Conservation (phyloP, 352 stramenopile genomes). For the Phytopythium ostracodes region DNA sequence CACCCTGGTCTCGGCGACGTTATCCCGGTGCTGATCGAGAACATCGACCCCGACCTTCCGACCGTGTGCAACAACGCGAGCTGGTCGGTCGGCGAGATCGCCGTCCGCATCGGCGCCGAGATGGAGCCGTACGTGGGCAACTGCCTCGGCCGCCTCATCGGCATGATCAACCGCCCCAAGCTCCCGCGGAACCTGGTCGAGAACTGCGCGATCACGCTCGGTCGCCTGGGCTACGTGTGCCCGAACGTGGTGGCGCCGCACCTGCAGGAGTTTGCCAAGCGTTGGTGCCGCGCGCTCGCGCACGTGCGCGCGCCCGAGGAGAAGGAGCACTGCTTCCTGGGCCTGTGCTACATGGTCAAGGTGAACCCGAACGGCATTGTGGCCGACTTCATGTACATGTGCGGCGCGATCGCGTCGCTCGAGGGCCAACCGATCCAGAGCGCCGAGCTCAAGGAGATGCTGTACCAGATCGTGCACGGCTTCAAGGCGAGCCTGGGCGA, state of each 20-base stretch:
- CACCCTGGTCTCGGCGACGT: conserved; percentile 69
- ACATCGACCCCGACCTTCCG: conserved; percentile 83
- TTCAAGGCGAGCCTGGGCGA: conserved; percentile 88
- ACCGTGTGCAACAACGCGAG: conserved; percentile 92
- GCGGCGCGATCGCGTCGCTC: conserved; percentile 81
- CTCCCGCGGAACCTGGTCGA: conserved; percentile 85
- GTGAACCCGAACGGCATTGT: conserved; percentile 87
- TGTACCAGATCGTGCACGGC: conserved; percentile 86
- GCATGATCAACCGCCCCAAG: conserved; percentile 87
- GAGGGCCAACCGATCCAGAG: conserved; percentile 78
- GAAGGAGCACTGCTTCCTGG: conserved; percentile 89
- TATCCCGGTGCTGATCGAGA: conserved; percentile 83
- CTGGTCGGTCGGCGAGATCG: conserved; percentile 90
- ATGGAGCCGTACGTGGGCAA: conserved; percentile 82
- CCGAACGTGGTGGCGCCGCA: conserved; percentile 76
- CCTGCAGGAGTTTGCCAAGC: conserved; percentile 84
- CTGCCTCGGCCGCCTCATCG: conserved; percentile 63
- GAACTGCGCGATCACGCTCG: conserved; percentile 90
- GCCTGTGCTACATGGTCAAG: conserved; percentile 90
- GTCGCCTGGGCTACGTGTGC: conserved; percentile 83
- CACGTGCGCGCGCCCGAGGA: conserved; percentile 82
- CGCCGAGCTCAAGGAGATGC: conserved; percentile 77
- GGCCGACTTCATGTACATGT: conserved; percentile 89
- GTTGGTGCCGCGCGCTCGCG: conserved; percentile 83
- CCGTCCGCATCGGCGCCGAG: conserved; percentile 75